phyloP scores from a whole-genome alignment of 2,329 filamentous ascomycete genomes.

The Karstenula rhodostoma region DNA sequence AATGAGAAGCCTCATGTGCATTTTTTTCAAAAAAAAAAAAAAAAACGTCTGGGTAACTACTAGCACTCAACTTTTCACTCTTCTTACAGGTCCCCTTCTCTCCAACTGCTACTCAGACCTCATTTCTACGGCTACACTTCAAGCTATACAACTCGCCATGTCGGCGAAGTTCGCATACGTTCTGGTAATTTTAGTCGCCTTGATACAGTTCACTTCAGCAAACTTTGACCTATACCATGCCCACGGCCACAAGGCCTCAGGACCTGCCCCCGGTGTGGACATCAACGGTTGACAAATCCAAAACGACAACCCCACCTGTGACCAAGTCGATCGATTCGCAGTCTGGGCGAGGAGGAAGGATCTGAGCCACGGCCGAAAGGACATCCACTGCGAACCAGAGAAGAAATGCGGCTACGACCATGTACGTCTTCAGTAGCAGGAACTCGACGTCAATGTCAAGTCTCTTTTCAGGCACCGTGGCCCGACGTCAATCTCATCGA shows the following conservation, averaged over 20 bases:
- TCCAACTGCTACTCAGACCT: neutral
- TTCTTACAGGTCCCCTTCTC: neutral
- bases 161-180: neutral
- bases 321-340: neutral
- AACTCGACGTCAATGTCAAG: too few species aligned
- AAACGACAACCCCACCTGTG: neutral
- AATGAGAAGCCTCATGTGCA: neutral
- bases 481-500: slow-evolving; percentile 9
- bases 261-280: neutral
- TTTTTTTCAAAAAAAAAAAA: too few species aligned
- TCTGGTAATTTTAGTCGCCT: neutral
- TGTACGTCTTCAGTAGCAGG: neutral
- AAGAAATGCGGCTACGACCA: slow-evolving; percentile 1
- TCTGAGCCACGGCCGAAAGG: neutral
- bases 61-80: neutral
- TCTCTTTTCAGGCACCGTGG: neutral
- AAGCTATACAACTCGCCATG: neutral
- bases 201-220: neutral
- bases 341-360: neutral
- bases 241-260: neutral
- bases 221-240: slow-evolving; percentile 3
- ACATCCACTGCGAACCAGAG: neutral
- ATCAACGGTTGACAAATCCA: neutral
- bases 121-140: neutral
- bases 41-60: neutral